phyloP scores from a whole-genome alignment of 1,284 basidiomycete genomes.

The Papiliotrema terrestris region DNA sequence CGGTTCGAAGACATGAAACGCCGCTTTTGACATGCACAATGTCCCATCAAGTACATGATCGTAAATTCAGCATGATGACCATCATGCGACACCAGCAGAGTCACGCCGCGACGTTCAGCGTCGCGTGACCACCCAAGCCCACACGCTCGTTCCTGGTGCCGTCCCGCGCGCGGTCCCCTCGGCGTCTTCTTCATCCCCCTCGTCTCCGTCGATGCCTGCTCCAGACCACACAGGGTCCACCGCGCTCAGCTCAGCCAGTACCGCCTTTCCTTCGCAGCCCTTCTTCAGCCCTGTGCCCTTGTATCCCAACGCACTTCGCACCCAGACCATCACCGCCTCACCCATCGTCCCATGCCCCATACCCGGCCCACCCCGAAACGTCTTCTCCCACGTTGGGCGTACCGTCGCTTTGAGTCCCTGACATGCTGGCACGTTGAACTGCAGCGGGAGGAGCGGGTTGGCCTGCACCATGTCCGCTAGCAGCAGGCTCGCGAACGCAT shows the following conservation, averaged over 20 bases:
- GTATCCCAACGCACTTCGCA: slow-evolving; percentile 32
- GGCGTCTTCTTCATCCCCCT: not conserved
- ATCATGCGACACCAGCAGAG: no score
- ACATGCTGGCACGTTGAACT: slow-evolving; percentile 27
- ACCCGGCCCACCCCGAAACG: slow-evolving; percentile 8
- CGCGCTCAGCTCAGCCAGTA: slow-evolving; percentile 9
- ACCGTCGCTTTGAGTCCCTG: slow-evolving; percentile 8
- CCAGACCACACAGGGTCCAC: slow-evolving; percentile 11
- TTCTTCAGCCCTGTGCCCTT: slow-evolving; percentile 24
- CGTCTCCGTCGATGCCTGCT: not conserved
- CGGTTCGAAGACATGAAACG: no score
- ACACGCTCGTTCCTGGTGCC: not conserved
- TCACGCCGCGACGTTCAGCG: no score
- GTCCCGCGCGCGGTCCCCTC: not conserved
- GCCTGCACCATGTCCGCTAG: slow-evolving; percentile 35
- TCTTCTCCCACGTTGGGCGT: slow-evolving; percentile 16
- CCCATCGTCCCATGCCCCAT: no score
- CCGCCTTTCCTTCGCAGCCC: slow-evolving; percentile 4
- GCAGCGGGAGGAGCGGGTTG: slow-evolving; percentile 31
- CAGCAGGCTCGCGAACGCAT: slow-evolving; percentile 36
- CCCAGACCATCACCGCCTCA: slow-evolving; percentile 32
- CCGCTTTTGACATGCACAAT: no score
- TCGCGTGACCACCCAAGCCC: no score
- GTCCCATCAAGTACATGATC: no score
- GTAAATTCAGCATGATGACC: no score